phyloP scores from a whole-genome alignment of 176 grass and related monocot genomes.

The Bonia amplexicaulis region DNA sequence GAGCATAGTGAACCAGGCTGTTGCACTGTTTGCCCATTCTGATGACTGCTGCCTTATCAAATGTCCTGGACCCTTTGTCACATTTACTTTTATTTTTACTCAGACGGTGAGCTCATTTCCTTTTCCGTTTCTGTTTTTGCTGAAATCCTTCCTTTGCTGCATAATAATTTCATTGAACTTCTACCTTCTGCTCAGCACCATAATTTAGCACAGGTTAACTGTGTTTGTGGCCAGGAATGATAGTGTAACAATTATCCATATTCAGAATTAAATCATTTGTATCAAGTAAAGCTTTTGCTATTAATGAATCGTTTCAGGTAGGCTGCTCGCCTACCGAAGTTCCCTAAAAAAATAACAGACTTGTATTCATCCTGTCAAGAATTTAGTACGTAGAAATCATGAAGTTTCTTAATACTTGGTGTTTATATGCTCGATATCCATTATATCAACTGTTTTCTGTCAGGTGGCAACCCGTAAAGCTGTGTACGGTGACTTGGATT shows the following conservation, averaged over 20 bases:
- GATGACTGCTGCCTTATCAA: constrained; percentile 24
- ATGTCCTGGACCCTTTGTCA: constrained; percentile 20
- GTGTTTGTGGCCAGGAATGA: not conserved
- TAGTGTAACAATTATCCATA: not conserved
- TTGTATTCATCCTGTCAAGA: constrained; percentile 9
- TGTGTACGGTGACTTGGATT: constrained; percentile 19
- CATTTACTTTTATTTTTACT: constrained; percentile 22
- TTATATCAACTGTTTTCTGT: not conserved
- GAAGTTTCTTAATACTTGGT: not conserved
- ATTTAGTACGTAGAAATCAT: not conserved
- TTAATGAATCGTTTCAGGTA: not conserved
- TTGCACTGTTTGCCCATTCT: constrained; percentile 27
- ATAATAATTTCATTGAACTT: not conserved
- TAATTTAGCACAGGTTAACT: not conserved
- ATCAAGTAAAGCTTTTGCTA: not conserved
- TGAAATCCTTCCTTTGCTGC: not conserved
- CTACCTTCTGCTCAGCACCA: not conserved
- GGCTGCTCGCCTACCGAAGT: not conserved
- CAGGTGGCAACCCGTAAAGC: constrained; percentile 31
- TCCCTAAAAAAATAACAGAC: not conserved
- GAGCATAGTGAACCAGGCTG: constrained; percentile 31
- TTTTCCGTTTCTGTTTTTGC: not conserved
- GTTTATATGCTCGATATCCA: not conserved
- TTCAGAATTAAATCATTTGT: not conserved
- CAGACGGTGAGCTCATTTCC: constrained; percentile 20